Evolutionary conservation across 495 filamentous ascomycete genomes (phyloP).

Genomic region (Tuber brumale): DNA sequence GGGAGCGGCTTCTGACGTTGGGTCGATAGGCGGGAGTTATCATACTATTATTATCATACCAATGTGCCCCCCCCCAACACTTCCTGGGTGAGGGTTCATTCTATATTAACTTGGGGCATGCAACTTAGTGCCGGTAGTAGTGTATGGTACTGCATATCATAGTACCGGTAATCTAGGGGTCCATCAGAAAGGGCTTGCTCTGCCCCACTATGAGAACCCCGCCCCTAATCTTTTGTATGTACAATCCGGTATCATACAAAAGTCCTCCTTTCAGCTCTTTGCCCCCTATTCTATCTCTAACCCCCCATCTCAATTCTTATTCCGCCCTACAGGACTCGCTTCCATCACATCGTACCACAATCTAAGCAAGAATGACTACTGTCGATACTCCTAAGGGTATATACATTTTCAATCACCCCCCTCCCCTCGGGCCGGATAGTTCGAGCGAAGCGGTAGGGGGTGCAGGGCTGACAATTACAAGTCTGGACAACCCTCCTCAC

Average conservation of each 20-base stretch:
- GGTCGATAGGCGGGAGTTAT: not conserved
- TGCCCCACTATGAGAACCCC: not conserved
- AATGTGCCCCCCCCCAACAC: not conserved
- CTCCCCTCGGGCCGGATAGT: not conserved
- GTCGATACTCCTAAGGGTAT: not conserved
- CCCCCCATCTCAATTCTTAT: not conserved
- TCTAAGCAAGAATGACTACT: not conserved
- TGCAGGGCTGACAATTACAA: slow-evolving; percentile 27
- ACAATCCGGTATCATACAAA: not conserved
- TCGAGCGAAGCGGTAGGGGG: not conserved
- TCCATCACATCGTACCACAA: not conserved
- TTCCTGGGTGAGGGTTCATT: not conserved
- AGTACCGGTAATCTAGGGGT: not conserved
- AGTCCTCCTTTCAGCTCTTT: not conserved
- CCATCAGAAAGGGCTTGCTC: not conserved
- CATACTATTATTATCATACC: not conserved
- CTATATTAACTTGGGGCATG: not conserved
- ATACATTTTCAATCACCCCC: not conserved
- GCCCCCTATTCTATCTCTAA: not conserved
- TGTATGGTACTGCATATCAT: no score
- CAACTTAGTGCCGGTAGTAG: not conserved
- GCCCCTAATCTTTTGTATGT: not conserved
- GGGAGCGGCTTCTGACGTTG: not conserved
- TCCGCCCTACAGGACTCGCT: not conserved
- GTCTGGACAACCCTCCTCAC: slow-evolving; percentile 78